Evolutionary conservation across 2,329 filamentous ascomycete species (phyloP).

Genomic region (Aspergillus nomiae): DNA sequence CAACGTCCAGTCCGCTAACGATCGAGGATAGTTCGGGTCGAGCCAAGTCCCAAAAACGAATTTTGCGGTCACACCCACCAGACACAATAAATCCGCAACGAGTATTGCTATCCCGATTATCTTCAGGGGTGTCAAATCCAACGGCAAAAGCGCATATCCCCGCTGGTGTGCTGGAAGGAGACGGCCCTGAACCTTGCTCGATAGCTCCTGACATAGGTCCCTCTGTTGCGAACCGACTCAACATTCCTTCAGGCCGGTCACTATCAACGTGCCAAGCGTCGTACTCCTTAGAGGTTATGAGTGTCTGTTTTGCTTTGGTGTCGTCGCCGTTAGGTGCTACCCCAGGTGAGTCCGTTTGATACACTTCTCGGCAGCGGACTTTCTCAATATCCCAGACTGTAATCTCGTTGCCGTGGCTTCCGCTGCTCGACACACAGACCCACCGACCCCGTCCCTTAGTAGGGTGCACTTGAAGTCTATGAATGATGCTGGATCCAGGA

Average conservation of each 20-base stretch:
- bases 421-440: slow-evolving; percentile 87
- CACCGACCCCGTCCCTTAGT: slow-evolving; percentile 76
- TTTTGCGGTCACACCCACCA: slow-evolving; percentile 83
- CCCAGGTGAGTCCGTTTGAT: slow-evolving; percentile 58
- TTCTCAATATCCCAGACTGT: slow-evolving; percentile 97
- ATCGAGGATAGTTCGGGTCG: slow-evolving; percentile 76
- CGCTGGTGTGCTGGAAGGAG: slow-evolving; percentile 18
- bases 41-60: slow-evolving; percentile 90
- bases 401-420: slow-evolving; percentile 76
- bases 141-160: slow-evolving; percentile 76
- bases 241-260: slow-evolving; percentile 82
- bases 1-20: slow-evolving; percentile 73
- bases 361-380: slow-evolving; percentile 83
- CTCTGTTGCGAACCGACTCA: slow-evolving; percentile 73
- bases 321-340: slow-evolving; percentile 44
- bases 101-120: slow-evolving; percentile 56
- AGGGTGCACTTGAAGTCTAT: slow-evolving; percentile 77
- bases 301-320: slow-evolving; percentile 17
- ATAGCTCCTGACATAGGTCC: slow-evolving; percentile 53
- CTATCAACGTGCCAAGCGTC: slow-evolving; percentile 89
- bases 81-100: slow-evolving; percentile 83
- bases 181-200: slow-evolving; percentile 48
- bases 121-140: slow-evolving; percentile 69
- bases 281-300: slow-evolving; percentile 60
- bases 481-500: slow-evolving; percentile 76